Base-by-base conservation (phyloP, 2,329 filamentous ascomycete species). In the Trichophyton simii region DNA sequence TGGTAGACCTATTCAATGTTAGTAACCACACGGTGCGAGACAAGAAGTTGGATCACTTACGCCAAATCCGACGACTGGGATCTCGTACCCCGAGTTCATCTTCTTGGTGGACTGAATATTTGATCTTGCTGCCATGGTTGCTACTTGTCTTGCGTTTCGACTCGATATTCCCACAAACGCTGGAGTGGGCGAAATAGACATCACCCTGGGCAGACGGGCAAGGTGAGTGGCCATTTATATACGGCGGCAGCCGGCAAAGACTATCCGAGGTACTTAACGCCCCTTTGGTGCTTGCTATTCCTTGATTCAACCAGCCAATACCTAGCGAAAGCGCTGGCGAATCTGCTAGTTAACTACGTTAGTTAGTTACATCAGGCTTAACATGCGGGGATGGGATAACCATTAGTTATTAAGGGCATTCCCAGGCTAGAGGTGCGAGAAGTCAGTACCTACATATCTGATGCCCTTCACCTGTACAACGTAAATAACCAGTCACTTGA, bases 31-130 rank as follows among this genome's bases (percentile, higher is more conserved):
- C 3, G 13, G 13, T 34, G 3, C 22, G 34, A 15, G 8, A 31
- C 5, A n/a, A n/a, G n/a, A 44, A n/a, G 41, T 42, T 8, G 3
- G 44, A 41, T 22, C 36, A 69, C 72, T 65, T 68, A 78, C 76
- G 22, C 76, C 75, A 64, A 74, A 77, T 7, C 76, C 83, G 0
- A 86, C 72, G 6, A 79, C 66, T 7, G 83, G 83, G 48, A 86
- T 85, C 18, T 84, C 79, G 70, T 84, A 79, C 46, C 83, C 83
- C 15, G 83, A 85, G 60, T 80, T 79, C 72, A 86, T 68, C 60
- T 74, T 75, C 59, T 73, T 71, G 7, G 72, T 75, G 20, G 73
- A 70, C 61, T 72, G 68, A 36, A 74, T 64, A 2, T 68, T 69
- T 7, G 68, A 58, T 52, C 63, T 61, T 38, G 61, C 46, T 38